A percentile compares a stretch with the other conserved stretches of the same genome.
Evolutionary conservation across 1,139 yeast species (phyloP).

Genomic region (Pneumocystis wakefieldiae): DNA sequence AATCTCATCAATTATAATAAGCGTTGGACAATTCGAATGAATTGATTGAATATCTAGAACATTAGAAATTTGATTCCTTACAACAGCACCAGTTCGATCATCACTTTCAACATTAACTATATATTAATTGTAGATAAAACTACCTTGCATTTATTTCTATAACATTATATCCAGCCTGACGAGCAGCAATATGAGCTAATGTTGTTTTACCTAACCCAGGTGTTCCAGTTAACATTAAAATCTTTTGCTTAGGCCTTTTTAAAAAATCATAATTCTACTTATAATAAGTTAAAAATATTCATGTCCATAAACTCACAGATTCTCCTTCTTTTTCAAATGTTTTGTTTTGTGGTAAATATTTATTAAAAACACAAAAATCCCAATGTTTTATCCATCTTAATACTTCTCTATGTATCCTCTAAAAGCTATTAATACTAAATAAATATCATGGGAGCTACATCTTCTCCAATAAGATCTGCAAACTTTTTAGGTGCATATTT

Average conservation of each 20-base stretch:
- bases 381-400: constrained; percentile 72
- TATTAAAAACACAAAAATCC: constrained; percentile 53
- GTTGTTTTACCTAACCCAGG: constrained; percentile 95
- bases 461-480: constrained; percentile 68
- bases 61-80: constrained; percentile 48
- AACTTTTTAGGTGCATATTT: constrained; percentile 68
- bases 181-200: constrained; percentile 70
- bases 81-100: constrained; percentile 46
- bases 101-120: constrained; percentile 32
- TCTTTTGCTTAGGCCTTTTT: constrained; percentile 56
- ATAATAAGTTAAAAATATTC: constrained; percentile 8
- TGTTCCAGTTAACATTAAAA: constrained; percentile 73
- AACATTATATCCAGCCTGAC: constrained; percentile 65
- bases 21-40: constrained; percentile 52
- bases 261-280: constrained; percentile 32
- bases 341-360: constrained; percentile 18
- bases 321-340: neutral
- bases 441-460: constrained; percentile 20
- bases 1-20: constrained; percentile 75
- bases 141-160: constrained; percentile 68
- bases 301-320: constrained; percentile 8
- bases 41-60: constrained; percentile 51
- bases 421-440: neutral
- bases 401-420: constrained; percentile 47
- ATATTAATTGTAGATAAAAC: neutral